Evolutionary conservation across 371 early-diverging fungal genomes (phyloP).

Genomic region (Mortierella sp.): DNA sequence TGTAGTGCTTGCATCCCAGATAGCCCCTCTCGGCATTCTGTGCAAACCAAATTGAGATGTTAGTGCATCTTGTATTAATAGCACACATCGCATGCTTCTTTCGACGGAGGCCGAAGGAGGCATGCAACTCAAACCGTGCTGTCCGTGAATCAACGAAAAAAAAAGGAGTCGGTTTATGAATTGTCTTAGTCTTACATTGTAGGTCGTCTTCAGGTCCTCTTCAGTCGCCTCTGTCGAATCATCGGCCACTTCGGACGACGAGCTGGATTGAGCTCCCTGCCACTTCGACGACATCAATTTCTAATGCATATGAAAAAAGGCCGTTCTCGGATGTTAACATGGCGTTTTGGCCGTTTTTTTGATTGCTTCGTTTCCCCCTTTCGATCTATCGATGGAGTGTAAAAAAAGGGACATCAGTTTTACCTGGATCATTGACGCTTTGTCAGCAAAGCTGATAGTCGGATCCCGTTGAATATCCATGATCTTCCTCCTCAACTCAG

Average conservation of each 20-base stretch:
- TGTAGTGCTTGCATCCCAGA: constrained; percentile 96
- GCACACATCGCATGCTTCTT: background rate
- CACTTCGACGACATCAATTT: constrained; percentile 67
- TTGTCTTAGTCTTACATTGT: constrained; percentile 60
- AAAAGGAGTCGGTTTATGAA: background rate
- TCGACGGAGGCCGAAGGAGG: background rate
- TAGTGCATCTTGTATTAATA: background rate
- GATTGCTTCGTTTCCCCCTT: constrained; percentile 16
- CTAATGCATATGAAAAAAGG: constrained; percentile 53
- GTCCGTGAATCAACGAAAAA: background rate
- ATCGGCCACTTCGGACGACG: constrained; percentile 40
- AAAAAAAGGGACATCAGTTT: constrained; percentile 62
- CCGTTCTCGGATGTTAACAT: background rate
- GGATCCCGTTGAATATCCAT: constrained; percentile 64
- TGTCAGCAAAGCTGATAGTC: constrained; percentile 68
- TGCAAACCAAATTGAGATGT: background rate
- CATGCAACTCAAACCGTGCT: background rate
- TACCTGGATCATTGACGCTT: constrained; percentile 83
- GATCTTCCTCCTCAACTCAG: constrained; percentile 71
- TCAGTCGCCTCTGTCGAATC: constrained; percentile 59
- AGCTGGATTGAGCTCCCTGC: constrained; percentile 35
- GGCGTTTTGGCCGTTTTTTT: background rate
- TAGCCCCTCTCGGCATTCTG: constrained; percentile 66
- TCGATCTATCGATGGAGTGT: constrained; percentile 76
- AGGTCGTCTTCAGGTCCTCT: constrained; percentile 64